A percentile compares a stretch with the other conserved stretches of the same genome.
Conservation (phyloP, 139 green algal species). For the Desmodesmus armatus region DNA sequence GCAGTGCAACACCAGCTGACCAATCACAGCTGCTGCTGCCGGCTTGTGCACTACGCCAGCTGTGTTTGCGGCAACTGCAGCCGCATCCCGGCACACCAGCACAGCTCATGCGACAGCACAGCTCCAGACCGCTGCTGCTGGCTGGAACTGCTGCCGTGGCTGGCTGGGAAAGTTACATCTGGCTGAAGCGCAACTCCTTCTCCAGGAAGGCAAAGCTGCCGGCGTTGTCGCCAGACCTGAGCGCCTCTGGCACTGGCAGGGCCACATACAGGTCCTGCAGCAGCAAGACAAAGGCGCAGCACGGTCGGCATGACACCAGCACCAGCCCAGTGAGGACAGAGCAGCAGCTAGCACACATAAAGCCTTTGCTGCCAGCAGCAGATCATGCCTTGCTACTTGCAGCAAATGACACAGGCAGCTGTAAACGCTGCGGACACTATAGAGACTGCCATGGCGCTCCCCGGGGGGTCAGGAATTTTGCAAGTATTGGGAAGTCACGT, state of each 20-base stretch:
- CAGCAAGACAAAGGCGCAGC: not conserved
- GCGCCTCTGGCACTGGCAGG: conserved; percentile 71
- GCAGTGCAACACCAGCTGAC: too few relatives aligned
- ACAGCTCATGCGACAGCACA: too few relatives aligned
- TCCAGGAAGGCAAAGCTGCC: conserved; percentile 72
- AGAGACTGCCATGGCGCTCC: too few relatives aligned
- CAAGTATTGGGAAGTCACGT: too few relatives aligned
- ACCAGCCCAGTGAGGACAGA: not conserved
- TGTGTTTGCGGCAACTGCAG: too few relatives aligned
- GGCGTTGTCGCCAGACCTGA: conserved; percentile 45
- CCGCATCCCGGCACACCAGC: too few relatives aligned
- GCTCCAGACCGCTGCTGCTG: not conserved
- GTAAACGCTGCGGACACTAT: too few relatives aligned
- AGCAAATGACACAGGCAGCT: not conserved
- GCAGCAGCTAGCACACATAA: not conserved
- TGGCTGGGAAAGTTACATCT: not conserved
- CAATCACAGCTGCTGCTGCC: too few relatives aligned
- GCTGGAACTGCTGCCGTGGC: not conserved
- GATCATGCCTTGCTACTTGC: not conserved
- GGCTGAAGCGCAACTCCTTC: conserved; percentile 64
- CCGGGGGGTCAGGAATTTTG: too few relatives aligned
- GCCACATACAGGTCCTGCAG: conserved; percentile 79
- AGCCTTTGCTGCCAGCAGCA: not conserved
- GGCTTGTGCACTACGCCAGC: too few relatives aligned
- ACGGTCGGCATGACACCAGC: not conserved